phyloP scores from a whole-genome alignment of 345 rosid genomes.

The Syzygium oleosum region DNA sequence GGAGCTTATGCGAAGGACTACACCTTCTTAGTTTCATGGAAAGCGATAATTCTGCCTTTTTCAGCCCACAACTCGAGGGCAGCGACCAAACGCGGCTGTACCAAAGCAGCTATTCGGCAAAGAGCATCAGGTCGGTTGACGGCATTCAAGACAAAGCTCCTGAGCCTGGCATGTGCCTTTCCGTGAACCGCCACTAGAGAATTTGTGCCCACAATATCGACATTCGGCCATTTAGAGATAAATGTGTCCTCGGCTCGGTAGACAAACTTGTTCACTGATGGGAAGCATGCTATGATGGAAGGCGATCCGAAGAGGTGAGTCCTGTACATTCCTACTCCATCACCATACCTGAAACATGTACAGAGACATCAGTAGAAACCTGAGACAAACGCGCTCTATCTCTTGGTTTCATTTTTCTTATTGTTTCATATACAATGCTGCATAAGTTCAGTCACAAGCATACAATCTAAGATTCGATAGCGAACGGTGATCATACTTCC shows the following conservation, averaged over 20 bases:
- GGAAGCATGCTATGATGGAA: slow-evolving; percentile 26
- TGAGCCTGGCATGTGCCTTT: slow-evolving; percentile 21
- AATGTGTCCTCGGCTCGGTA: slow-evolving; percentile 4
- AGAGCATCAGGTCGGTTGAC: slow-evolving; percentile 26
- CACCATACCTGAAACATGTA: slow-evolving; percentile 26
- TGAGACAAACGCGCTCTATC: background rate
- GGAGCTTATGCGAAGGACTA: too few relatives aligned
- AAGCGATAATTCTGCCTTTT: slow-evolving; percentile 10
- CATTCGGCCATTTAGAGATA: slow-evolving; percentile 18
- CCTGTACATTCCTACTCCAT: slow-evolving; percentile 28
- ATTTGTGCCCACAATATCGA: slow-evolving; percentile 5
- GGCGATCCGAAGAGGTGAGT: slow-evolving; percentile 27
- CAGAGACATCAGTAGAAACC: background rate
- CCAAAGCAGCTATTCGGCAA: slow-evolving; percentile 11
- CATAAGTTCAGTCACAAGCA: background rate
- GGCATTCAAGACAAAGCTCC: slow-evolving; percentile 13
- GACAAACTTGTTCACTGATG: slow-evolving; percentile 15
- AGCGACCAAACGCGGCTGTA: slow-evolving; percentile 16
- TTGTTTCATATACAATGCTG: background rate
- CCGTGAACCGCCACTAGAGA: slow-evolving; percentile 17
- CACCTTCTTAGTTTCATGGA: slow-evolving; percentile 15
- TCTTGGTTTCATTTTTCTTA: background rate
- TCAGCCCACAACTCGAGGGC: slow-evolving; percentile 27
- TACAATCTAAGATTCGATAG: background rate
- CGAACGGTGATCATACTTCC: slow-evolving; percentile 12